Base-by-base conservation (phyloP, 2,329 filamentous ascomycete species). In the Bipolaris gigantea region DNA sequence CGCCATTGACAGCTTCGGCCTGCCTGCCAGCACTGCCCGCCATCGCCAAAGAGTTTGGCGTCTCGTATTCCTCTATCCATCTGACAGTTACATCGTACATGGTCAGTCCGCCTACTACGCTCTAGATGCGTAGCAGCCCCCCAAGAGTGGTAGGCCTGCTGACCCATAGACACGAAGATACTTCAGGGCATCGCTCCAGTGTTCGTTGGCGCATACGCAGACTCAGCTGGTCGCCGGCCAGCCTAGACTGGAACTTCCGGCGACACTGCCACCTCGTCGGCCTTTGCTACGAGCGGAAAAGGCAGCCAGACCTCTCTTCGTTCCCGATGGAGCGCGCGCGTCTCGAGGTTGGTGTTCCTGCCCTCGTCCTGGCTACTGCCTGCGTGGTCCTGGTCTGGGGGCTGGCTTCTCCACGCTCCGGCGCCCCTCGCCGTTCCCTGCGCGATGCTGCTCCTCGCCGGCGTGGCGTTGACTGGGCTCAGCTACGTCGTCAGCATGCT, bases 191-290 rank as follows among this genome's bases (percentile, higher is more conserved):
- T 50, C 2, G 25, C 48, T 2, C 48, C 48, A 33, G 25, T 34
- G 3, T 50, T 45, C 30, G 30, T 42, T 16, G 41, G 41, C n/a
- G 40, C 35, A 10, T 30, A 45, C 15, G 40, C 48, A 13, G 48
- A 50, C 15, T 38, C 35, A 2, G 11, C 42, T 21, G 48, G 48
- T 18, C 41, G 48, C 8, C 33, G 48, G 4, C 48, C 34, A 1
- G 41, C 42, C 5, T 50, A 50, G 48, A 50, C 39, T 36, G 32
- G 19, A 50, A 50, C 16, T 50, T 43, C 5, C 39, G 39, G 16
- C 25, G 3, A 0, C 33, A 16, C 6, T 40, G 38, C 4, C 11
- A 27, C 5, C 38, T 40, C 4, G 25, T 23, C 3, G 25, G 33
- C 8, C 23, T 50, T 1, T 33, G 23, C 0, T 30, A 42, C 23